These are phyloP conservation scores for Lentithecium fluviatile DNA, from an alignment of 495 filamentous ascomycete genomes.

Conservation along the genomic window DNA sequence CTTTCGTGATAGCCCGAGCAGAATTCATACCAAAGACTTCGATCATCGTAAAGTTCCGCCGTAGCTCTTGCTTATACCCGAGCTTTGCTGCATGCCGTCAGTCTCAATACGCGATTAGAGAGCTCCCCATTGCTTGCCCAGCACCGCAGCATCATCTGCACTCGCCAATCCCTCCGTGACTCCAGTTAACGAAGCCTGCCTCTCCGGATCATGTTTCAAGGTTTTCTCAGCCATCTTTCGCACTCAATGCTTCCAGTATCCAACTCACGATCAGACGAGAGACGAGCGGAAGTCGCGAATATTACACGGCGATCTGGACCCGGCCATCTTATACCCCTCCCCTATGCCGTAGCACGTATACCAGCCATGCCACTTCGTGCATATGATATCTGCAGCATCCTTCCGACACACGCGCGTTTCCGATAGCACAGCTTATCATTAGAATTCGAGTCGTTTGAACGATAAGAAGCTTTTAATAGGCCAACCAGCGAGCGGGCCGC, in stretches of 20 bases:
- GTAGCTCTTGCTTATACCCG: slow-evolving; percentile 70
- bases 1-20: neutral
- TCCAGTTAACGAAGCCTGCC: slow-evolving; percentile 26
- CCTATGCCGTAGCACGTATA: no score
- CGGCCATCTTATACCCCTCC: no score
- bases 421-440: no score
- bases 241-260: neutral
- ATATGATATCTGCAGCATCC: no score
- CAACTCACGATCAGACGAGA: neutral
- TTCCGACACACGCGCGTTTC: no score
- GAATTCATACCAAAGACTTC: slow-evolving; percentile 57
- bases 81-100: slow-evolving; percentile 49
- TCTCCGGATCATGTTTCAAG: slow-evolving; percentile 19
- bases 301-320: no score
- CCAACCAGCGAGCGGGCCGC: no score
- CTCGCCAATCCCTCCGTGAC: slow-evolving; percentile 34
- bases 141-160: slow-evolving; percentile 42
- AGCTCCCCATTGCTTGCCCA: slow-evolving; percentile 31
- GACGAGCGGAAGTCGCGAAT: neutral
- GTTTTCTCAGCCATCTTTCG: slow-evolving; percentile 4
- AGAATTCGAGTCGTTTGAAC: no score
- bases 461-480: no score
- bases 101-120: neutral
- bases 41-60: slow-evolving; percentile 63
- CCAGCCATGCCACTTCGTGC: no score